A percentile compares a stretch with the other conserved stretches of the same genome.
phyloP scores from a whole-genome alignment of 331 rosid species.

The Telfairia occidentalis region DNA sequence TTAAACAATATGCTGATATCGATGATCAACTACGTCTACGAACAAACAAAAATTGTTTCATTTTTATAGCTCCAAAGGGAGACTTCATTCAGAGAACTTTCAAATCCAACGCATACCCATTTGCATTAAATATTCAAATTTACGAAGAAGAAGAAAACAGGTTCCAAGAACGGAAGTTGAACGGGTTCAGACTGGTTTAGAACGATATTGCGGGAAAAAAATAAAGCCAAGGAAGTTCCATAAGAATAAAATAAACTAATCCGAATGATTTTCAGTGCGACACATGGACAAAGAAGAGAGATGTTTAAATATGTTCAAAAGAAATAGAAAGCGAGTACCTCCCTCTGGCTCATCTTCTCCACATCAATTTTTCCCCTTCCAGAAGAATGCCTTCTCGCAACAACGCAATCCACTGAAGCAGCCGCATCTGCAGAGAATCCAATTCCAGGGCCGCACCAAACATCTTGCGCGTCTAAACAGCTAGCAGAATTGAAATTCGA shows the following conservation, averaged over 20 bases:
- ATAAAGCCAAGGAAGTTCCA: background rate
- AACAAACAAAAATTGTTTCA: background rate
- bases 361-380: conserved; percentile 66
- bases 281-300: background rate
- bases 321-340: conserved; percentile 29
- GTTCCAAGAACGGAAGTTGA: background rate
- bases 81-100: background rate
- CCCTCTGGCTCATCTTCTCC: conserved; percentile 50
- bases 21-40: background rate
- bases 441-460: conserved; percentile 96
- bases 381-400: conserved; percentile 49
- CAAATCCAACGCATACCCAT: background rate
- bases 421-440: conserved; percentile 62
- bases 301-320: background rate
- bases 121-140: conserved; percentile 2
- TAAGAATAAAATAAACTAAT: background rate
- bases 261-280: background rate
- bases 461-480: conserved; percentile 72
- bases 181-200: background rate
- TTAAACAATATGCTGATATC: conserved; percentile 3
- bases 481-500: conserved; percentile 24
- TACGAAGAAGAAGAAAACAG: background rate
- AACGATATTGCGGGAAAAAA: background rate
- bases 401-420: conserved; percentile 69
- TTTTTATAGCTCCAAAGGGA: background rate